Base-by-base conservation (phyloP, 139 green algal species). In the Chlamydomonas incerta region DNA sequence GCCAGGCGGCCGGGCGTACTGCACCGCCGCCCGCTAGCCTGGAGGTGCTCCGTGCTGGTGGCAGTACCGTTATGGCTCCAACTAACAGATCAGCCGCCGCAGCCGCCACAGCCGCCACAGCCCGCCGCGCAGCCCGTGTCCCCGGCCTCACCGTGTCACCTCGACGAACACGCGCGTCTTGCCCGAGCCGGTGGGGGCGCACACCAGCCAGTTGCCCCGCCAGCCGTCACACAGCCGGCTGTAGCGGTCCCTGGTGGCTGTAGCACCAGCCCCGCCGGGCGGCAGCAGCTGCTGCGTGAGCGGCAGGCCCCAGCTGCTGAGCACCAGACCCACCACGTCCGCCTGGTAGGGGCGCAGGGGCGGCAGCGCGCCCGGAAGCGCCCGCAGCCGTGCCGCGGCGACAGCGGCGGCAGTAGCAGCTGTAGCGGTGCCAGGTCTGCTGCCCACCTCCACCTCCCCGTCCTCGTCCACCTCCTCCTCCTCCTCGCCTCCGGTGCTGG, bases 141-240 rank as follows among this genome's bases (percentile, higher is more conserved):
- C n/a, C n/a, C n/a, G n/a, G n/a, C n/a, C n/a, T 6, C 80, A 92
- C 88, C 72, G 81, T 26, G 69, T 50, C 28, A 87, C 60, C 81
- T 92, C 85, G 34, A 92, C 71, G 58, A 92, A 92, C 63, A 92
- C 87, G 52, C 74, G 74, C 35, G 88, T 92, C 85, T 92, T 92
- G 88, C 88, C 88, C 3, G 57, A 80, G 52, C 79, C 79, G 34
- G 88, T 90, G 63, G 88, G 88, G 18, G 88, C 75, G 5, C 50
- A 62, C 52, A 92, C 75, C 52, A 92, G 81, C 81, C 81, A 90
- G 88, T 92, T 92, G 77, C 74, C 74, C 33, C 68, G 5, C 80
- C 80, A 76, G 13, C 50, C 66, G 47, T 4, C 66, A 0, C 66
- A 52, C 80, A 77, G 26, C 26, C 10, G 14, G 20, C 17, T 2